Evolutionary conservation across 163 green algal species (phyloP), one percentile per base, ranked within the genome.

Genomic region (Chloromonas sp.): DNA sequence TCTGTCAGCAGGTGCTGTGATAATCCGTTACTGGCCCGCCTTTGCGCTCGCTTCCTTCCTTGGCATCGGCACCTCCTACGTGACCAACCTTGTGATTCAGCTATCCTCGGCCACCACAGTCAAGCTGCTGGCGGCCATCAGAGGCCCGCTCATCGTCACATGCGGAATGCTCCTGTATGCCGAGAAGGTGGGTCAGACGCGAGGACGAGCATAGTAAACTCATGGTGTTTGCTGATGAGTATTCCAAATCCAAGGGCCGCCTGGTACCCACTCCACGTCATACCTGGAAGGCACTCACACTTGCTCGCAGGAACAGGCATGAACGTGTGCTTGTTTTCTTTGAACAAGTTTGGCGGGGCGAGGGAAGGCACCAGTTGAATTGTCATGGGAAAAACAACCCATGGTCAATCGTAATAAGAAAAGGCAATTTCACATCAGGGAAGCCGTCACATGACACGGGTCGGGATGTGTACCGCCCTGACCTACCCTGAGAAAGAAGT

Each of bases 71-170:
- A 61, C 59, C 58, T 66, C 61, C 62, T 81, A 71, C 70, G 8
- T 84, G 57, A 61, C 82, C 66, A 76, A 60, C 13, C 58, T 81
- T 2, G 60, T 84, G 13, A 81, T 84, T 13, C 74, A 84, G 70
- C 70, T 84, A 58, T 84, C 82, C 5, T 60, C 60, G 57, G 82
- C 82, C 57, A 84, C 82, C 62, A 84, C 82, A 0, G 36, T 84
- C 70, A 84, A 84, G 82, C 66, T 84, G 62, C 66, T 84, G 66
- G 82, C 70, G 14, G 82, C 82, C 36, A 61, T 84, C 2, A 70
- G 82, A 0, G 82, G 82, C 11, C 82, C 82, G 2, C 58, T 84
- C 11, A 11, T 84, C 2, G 82, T 84, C 70, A 58, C 80, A 0
- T 61, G 70, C 14, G 82, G 82, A 5, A 70, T 84, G 8, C 66